Evolutionary conservation across 192 early-diverging fungal species (phyloP), one percentile per base, ranked within the genome.

Genomic region (Phycomyces blakesleeanus): DNA sequence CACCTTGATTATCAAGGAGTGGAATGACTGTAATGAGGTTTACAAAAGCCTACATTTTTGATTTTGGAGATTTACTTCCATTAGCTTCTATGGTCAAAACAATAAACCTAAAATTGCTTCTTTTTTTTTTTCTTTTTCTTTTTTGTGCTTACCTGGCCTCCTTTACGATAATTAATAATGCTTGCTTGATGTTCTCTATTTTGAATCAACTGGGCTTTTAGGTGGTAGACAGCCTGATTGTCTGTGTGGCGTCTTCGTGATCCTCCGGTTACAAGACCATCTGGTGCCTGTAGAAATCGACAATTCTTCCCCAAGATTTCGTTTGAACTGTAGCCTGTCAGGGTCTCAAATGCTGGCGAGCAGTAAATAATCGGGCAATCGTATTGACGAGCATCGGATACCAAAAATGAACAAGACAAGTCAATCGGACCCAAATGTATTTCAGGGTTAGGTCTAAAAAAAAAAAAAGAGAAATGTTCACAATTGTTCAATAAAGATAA

Each of bases 111-210:
- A 11, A 1, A 5, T 41, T 0, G 10, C 0, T 27, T n/a, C n/a
- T n/a, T n/a, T n/a, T n/a, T n/a, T n/a, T n/a, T n/a, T n/a, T n/a
- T n/a, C n/a, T n/a, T n/a, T n/a, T n/a, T n/a, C n/a, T n/a, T n/a
- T n/a, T n/a, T n/a, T n/a, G n/a, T 37, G 2, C 15, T 27, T 59
- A 65, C 63, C 54, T 68, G 81, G 29, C 84, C 84, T 25, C 66
- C 72, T 60, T 85, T 85, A 29, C 79, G 75, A 66, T 87, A 87
- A 59, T 87, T 87, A 54, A 87, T 85, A n/a, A 84, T 63, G 15
- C 75, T 76, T 26, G 77, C 83, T 64, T 87, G 85, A 38, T 77
- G 74, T 61, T 87, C 85, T 29, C 82, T 74, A 8, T 69, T 49
- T 26, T 63, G 49, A 24, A 75, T 53, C 53, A 84, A 39, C 14